Evolutionary conservation across 2,329 filamentous ascomycete genomes (phyloP).

Genomic region (Aspergillus sp.): DNA sequence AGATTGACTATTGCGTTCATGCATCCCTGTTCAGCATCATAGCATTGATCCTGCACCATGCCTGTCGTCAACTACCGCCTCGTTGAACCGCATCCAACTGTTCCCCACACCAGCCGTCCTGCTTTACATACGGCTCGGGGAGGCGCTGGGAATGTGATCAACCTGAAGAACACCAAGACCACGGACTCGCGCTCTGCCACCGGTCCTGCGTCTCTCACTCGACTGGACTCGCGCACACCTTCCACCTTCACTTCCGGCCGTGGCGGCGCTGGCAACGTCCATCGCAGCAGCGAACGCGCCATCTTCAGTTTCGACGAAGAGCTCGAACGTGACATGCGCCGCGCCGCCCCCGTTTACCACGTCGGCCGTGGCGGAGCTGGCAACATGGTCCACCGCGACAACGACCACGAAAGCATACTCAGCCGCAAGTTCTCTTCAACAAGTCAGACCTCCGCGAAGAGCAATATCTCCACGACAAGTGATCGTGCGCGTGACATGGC

Average conservation of each 20-base stretch:
- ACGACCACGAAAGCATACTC: constrained; percentile 28
- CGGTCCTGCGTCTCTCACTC: constrained; percentile 51
- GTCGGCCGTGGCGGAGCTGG: constrained; percentile 63
- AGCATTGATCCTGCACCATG: constrained; percentile 20
- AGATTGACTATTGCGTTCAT: neutral
- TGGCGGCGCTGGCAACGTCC: constrained; percentile 58
- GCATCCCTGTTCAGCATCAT: neutral
- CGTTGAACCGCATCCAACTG: constrained; percentile 62
- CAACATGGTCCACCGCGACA: constrained; percentile 46
- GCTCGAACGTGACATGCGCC: constrained; percentile 56
- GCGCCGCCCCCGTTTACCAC: constrained; percentile 62
- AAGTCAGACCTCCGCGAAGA: constrained; percentile 38
- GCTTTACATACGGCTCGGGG: constrained; percentile 56
- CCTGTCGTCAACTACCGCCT: constrained; percentile 51
- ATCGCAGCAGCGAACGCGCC: constrained; percentile 53
- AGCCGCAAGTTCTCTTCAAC: constrained; percentile 37
- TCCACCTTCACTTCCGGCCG: constrained; percentile 48
- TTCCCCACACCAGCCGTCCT: constrained; percentile 48
- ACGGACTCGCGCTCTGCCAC: constrained; percentile 46
- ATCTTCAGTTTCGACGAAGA: constrained; percentile 70
- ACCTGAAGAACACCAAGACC: constrained; percentile 52
- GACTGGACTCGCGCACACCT: constrained; percentile 47
- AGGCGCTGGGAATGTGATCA: constrained; percentile 59
- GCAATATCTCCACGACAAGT: constrained; percentile 36
- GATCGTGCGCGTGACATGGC: constrained; percentile 37